A percentile compares a stretch with the other conserved stretches of the same genome.
Evolutionary conservation across 73 alveolate genomes (phyloP).

Genomic region (Tetrahymena thermophila): DNA sequence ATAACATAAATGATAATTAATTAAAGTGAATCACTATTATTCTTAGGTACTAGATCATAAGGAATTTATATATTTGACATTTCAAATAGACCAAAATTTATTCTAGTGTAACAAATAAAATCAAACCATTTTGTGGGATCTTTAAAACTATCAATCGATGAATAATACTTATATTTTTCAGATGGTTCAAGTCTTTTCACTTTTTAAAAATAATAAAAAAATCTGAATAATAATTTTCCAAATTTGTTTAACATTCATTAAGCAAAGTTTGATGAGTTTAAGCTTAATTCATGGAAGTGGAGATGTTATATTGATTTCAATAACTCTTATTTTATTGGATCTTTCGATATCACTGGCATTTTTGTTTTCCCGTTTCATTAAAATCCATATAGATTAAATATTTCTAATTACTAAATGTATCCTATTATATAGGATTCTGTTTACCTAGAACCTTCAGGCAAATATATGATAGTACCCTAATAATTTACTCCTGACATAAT

Average conservation of each 20-base stretch:
- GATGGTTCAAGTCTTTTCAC: background rate
- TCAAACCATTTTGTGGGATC: background rate
- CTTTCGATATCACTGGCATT: background rate
- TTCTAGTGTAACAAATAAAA: background rate
- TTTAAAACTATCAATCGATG: background rate
- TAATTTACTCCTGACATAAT: background rate
- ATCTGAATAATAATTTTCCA: background rate
- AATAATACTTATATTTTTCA: background rate
- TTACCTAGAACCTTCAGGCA: background rate
- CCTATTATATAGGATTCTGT: background rate
- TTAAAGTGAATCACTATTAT: background rate
- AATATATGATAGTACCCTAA: background rate
- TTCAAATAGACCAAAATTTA: background rate
- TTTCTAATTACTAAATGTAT: background rate
- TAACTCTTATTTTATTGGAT: background rate
- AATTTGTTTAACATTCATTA: background rate
- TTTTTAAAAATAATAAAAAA: too few relatives aligned
- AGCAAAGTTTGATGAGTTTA: background rate
- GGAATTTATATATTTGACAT: background rate
- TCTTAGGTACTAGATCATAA: background rate
- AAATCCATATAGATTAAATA: background rate
- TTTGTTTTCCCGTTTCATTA: background rate
- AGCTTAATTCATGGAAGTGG: background rate
- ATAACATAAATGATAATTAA: too few relatives aligned
- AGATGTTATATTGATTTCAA: background rate